Evolutionary conservation across 345 rosid genomes (phyloP), one percentile per base, ranked within the genome.

Genomic region (Cochlearia excelsa): DNA sequence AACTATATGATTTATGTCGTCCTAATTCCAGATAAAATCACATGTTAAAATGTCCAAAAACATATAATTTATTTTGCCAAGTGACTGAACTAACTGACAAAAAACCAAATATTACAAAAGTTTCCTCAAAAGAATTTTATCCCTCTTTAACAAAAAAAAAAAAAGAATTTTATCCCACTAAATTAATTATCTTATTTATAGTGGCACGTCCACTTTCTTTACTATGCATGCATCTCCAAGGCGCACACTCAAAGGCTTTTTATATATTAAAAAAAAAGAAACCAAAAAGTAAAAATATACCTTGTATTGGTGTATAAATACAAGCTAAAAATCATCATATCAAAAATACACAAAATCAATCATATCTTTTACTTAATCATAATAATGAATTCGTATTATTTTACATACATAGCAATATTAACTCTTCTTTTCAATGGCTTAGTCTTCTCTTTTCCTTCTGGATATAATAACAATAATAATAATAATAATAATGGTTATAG

Each of bases 191-290:
- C 69, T 49, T 70, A 35, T 45, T 47, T 29, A 44, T 50, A 70
- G 74, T 70, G 74, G 3, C 31, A 63, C 39, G 34, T 11, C 74
- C 74, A 70, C 69, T 16, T 16, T 70, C 65, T 31, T 54, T 28
- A 9, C 1, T 61, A 49, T 69, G 62, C 73, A 68, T 61, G 73
- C 62, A 68, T 68, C 73, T 68, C 56, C 9, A n/a, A 61, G 44
- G 56, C 56, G 67, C 67, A 61, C 73, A 49, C 67, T 61, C 16
- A 16, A 26, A 60, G 30, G 38, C 44, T 1, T 30, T 30, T 31
- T 44, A 33, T 44, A 33, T 3, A 44, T 46, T 10, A 39, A 55
- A 54, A 33, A 33, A 0, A 4, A 3, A 6, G 34, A 46, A n/a
- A n/a, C n/a, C n/a, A n/a, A n/a, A n/a, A n/a, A n/a, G n/a, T n/a